Evolutionary conservation across 352 stramenopile genomes (phyloP), one percentile per base, ranked within the genome.

Genomic region (Elongisporangium anandrum): DNA sequence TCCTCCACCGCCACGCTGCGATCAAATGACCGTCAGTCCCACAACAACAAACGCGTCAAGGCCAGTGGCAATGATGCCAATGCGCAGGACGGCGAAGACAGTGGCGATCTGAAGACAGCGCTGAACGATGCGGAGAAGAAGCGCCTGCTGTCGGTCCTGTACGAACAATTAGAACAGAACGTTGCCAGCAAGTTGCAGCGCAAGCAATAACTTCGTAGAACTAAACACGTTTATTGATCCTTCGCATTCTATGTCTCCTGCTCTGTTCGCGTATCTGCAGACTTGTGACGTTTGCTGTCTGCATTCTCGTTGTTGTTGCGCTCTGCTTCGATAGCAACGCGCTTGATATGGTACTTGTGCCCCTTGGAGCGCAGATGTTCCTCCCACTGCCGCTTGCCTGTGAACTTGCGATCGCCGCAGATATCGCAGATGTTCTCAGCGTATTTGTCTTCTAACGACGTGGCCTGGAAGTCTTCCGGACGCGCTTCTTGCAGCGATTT

Each of bases 261-360:
- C 15, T 70, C 60, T 59, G 52, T 54, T 66, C 54, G 56, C 41
- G 71, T 38, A 9, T 47, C 41, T 17, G 58, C 50, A 19, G 29
- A 62, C 56, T 69, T 73, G 24, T 56, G 29, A 2, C 24, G 45
- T 1, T 34, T 29, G 23, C 21, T 24, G 0, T 50, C 56, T 21
- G 47, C 59, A 54, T 74, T 83, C 54, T 89, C 71, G 17, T 89
- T 74, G 50, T 85, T 69, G 34, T 17, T 45, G 34, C 34, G 34
- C 12, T 45, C 34, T 1, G 34, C 34, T 17, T 45, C 34, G 34
- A 45, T 45, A 16, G 34, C 34, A 16, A 90, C 50, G 2, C 85
- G 75, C 51, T 89, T 90, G 51, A 92, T n/a, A 69, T 94, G 81
- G 45, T 78, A 92, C 48, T 84, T 83, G 69, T 94, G 85, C 10